These are phyloP conservation scores for Geotrichum restrictum DNA, from an alignment of 1,139 yeast genomes.

Conservation along the genomic window DNA sequence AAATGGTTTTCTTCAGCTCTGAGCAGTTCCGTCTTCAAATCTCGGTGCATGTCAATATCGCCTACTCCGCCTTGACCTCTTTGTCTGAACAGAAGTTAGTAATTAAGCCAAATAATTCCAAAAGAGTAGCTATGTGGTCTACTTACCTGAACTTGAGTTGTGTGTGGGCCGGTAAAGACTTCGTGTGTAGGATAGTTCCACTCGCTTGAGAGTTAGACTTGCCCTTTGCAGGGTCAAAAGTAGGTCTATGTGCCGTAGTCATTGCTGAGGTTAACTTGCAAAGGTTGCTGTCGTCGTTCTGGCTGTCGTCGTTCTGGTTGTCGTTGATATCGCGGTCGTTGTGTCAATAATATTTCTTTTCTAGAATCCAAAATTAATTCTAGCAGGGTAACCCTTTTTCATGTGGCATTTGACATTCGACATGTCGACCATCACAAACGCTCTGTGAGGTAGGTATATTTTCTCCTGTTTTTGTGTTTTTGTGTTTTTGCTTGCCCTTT, in stretches of 20 bases:
- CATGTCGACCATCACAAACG: not conserved
- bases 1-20: conserved; percentile 14
- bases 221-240: conserved; percentile 82
- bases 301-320: not conserved
- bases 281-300: not conserved
- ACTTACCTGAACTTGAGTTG: conserved; percentile 55
- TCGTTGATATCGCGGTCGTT: too few relatives aligned
- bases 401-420: too few relatives aligned
- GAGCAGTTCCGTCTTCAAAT: conserved; percentile 13
- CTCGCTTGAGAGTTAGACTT: conserved; percentile 43
- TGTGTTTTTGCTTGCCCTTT: not conserved
- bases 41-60: conserved; percentile 9
- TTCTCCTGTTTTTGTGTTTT: not conserved
- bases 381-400: too few relatives aligned
- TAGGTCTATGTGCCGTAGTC: conserved; percentile 91
- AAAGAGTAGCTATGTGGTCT: not conserved
- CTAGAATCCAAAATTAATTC: too few relatives aligned
- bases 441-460: not conserved
- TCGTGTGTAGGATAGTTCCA: conserved; percentile 57
- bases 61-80: conserved; percentile 7
- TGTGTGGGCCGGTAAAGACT: conserved; percentile 68
- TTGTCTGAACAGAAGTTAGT: not conserved
- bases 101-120: not conserved
- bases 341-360: too few relatives aligned
- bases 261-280: conserved; percentile 36